Base-by-base conservation (phyloP, 2,329 filamentous ascomycete genomes). In the Metarhizium anisopliae region DNA sequence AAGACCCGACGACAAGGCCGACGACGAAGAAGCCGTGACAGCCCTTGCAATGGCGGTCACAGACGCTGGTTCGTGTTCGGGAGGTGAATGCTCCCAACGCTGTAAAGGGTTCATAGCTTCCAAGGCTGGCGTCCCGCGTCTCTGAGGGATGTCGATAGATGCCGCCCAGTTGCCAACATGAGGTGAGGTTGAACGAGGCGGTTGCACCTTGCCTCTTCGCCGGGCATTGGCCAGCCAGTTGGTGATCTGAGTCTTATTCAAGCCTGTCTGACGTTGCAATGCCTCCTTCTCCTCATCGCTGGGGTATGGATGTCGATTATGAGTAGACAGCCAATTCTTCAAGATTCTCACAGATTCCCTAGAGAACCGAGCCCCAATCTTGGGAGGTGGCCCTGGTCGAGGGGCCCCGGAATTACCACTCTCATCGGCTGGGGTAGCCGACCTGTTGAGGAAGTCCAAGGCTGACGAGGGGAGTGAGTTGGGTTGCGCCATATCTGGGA, bases 161-260 rank as follows among this genome's bases (percentile, higher is more conserved):
- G 77, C 76, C 5, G 79, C 80, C 55, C 81, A 80, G 60, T 73
- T 78, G 59, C 77, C 79, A 30, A 83, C 79, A 61, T 86, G 82
- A 1, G 90, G 88, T 4, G 89, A 92, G 18, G 80, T 83, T 35
- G 82, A 84, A 60, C 86, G 79, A 50, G 83, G 83, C 2, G 82
- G 77, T 51, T 85, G 82, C 55, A 87, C 84, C 73, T 95, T 96
- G 63, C 89, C 86, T 59, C 91, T 81, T 56, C 91, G 83, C 47
- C 91, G 84, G 56, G 90, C 90, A 70, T 96, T 96, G 57, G 91
- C 91, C 50, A 96, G 82, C 91, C 91, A 96, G 68, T 95, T 95
- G 11, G 86, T 86, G 63, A 96, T 93, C 66, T 96, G 92, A 14
- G 80, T 87, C 64, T 89, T 84, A 68, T 84, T 91, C 45, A 96